These are phyloP conservation scores for Cystoisospora suis DNA, from an alignment of 169 alveolate genomes.

Conservation along the genomic window DNA sequence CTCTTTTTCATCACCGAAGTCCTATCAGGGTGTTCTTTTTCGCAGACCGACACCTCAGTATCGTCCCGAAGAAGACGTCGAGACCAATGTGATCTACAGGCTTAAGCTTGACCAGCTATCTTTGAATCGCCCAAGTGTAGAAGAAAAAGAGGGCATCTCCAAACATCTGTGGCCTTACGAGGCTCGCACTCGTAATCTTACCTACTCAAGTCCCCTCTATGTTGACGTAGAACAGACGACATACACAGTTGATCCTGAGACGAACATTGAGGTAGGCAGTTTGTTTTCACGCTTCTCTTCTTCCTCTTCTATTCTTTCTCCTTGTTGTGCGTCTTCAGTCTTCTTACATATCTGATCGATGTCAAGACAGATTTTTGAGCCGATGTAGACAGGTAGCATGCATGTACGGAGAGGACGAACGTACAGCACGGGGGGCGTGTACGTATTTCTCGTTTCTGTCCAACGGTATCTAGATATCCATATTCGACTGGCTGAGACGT, in stretches of 20 bases:
- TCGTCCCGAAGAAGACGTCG: constrained; percentile 84
- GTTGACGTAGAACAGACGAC: constrained; percentile 88
- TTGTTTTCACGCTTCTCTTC: too few relatives aligned
- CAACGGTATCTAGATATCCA: too few relatives aligned
- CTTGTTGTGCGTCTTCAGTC: too few relatives aligned
- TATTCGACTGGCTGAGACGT: too few relatives aligned
- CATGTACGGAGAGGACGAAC: too few relatives aligned
- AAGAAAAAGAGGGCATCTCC: constrained; percentile 89
- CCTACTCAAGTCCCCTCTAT: constrained; percentile 85
- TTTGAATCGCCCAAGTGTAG: constrained; percentile 91
- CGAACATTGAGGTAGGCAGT: constrained; percentile 73
- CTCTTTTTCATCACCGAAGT: too few relatives aligned
- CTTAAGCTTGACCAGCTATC: constrained; percentile 91
- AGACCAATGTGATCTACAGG: constrained; percentile 84
- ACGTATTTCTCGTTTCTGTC: too few relatives aligned
- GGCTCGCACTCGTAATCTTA: constrained; percentile 94
- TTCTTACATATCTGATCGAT: too few relatives aligned
- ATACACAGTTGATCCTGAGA: constrained; percentile 77
- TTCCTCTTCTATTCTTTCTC: too few relatives aligned
- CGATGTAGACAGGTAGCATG: too few relatives aligned
- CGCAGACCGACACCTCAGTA: constrained; percentile 88
- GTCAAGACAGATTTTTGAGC: too few relatives aligned
- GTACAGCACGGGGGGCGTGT: too few relatives aligned
- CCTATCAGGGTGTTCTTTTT: neutral
- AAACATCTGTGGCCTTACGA: constrained; percentile 94